phyloP scores from a whole-genome alignment of 106 monocot species.

The Apostasia ramifera region DNA sequence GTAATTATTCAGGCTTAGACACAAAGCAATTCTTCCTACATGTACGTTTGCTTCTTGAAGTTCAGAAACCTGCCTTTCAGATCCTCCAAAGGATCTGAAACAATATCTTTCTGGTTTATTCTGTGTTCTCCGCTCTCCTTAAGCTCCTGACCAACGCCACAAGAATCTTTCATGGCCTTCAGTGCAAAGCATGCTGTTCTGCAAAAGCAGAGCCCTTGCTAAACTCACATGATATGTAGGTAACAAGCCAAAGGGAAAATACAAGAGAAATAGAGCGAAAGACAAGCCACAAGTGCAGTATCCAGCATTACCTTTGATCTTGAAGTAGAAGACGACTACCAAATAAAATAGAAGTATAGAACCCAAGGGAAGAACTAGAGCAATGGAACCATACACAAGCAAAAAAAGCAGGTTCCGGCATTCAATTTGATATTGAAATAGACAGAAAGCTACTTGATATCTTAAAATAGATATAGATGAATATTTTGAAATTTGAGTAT shows the following conservation, averaged over 20 bases:
- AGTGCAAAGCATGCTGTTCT: slow-evolving; percentile 27
- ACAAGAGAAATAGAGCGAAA: not conserved
- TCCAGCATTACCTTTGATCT: not conserved
- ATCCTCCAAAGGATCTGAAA: slow-evolving; percentile 54
- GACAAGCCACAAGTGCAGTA: not conserved
- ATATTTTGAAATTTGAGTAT: too few species aligned
- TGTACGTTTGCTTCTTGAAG: slow-evolving; percentile 59
- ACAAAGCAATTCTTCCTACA: slow-evolving; percentile 45
- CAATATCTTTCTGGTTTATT: slow-evolving; percentile 22
- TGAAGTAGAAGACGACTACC: not conserved
- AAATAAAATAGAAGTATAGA: not conserved
- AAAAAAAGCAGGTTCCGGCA: too few species aligned
- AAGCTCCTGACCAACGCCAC: slow-evolving; percentile 29
- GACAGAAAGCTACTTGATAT: too few species aligned
- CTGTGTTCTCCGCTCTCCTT: slow-evolving; percentile 22
- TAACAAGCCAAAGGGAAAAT: too few species aligned
- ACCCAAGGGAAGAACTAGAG: not conserved
- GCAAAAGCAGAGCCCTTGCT: slow-evolving; percentile 6
- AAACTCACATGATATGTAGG: not conserved
- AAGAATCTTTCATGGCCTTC: slow-evolving; percentile 42
- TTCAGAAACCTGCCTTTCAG: slow-evolving; percentile 64
- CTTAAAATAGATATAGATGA: too few species aligned
- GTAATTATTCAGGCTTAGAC: not conserved
- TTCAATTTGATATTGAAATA: too few species aligned
- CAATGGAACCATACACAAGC: too few species aligned